Evolutionary conservation across 495 filamentous ascomycete species (phyloP).

Genomic region (Trichoderma orchidacearum): DNA sequence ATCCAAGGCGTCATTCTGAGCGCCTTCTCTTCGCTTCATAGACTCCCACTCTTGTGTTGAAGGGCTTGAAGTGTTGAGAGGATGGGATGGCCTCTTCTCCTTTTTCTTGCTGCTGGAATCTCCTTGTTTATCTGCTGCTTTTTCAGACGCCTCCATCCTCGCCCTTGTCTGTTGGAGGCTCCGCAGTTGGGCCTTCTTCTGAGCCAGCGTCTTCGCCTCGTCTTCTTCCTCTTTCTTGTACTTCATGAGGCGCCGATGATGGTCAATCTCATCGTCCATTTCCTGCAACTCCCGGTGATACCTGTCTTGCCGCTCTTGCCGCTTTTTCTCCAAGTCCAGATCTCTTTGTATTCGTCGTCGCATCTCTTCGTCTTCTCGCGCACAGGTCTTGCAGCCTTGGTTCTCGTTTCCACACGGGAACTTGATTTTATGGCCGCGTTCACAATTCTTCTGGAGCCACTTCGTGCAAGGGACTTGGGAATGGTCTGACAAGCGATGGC

Average conservation of each 20-base stretch:
- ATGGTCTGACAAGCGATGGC: conserved; percentile 55
- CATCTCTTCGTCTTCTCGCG: conserved; percentile 31
- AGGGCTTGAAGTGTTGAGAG: neutral
- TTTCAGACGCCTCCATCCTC: neutral
- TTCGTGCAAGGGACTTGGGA: conserved; percentile 44
- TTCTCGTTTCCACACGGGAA: conserved; percentile 16
- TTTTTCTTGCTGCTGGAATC: too few species aligned
- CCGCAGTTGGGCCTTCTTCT: conserved; percentile 16
- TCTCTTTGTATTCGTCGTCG: conserved; percentile 34
- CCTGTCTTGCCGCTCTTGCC: conserved; percentile 30
- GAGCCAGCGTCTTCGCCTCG: conserved; percentile 30
- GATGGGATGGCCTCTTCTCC: too few species aligned
- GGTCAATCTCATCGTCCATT: conserved; percentile 43
- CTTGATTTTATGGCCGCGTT: conserved; percentile 33
- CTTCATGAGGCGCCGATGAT: conserved; percentile 31
- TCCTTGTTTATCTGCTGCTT: neutral
- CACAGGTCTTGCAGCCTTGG: conserved; percentile 32
- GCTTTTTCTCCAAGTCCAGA: conserved; percentile 37
- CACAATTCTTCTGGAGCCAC: conserved; percentile 33
- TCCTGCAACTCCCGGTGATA: conserved; percentile 38
- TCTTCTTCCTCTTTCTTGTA: conserved; percentile 31
- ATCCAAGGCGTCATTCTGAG: conserved; percentile 45
- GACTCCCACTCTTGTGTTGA: conserved; percentile 43
- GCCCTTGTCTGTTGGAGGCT: conserved; percentile 6
- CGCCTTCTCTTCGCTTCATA: conserved; percentile 37